phyloP scores from a whole-genome alignment of 179 eudicot species.

The Heliamphora ciliata region DNA sequence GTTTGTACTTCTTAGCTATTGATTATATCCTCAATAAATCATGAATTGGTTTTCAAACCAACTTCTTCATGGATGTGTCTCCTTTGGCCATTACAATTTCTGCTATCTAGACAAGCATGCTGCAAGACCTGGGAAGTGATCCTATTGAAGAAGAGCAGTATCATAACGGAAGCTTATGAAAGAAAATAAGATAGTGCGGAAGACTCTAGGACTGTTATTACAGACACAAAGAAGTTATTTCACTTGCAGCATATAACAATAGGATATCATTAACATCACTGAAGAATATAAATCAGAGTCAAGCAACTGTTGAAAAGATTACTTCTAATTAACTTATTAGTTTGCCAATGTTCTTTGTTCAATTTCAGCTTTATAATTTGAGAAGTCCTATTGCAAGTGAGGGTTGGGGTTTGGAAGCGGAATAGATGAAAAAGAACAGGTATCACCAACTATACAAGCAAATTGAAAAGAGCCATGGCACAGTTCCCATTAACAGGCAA shows the following conservation, averaged over 20 bases:
- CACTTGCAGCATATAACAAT: background rate
- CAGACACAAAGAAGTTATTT: background rate
- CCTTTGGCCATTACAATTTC: background rate
- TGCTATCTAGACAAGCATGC: no score
- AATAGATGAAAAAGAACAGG: background rate
- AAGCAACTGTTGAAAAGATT: background rate
- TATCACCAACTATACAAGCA: background rate
- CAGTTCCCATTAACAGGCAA: background rate
- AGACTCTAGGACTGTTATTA: background rate
- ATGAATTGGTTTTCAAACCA: no score
- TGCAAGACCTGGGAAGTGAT: background rate
- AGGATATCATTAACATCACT: background rate
- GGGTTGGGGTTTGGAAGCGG: background rate
- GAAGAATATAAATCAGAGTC: background rate
- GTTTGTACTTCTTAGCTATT: no score
- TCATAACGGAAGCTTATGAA: background rate
- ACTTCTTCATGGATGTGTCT: no score
- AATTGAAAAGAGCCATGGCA: constrained; percentile 2
- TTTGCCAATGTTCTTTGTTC: background rate
- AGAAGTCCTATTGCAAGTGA: background rate
- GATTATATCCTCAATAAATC: background rate
- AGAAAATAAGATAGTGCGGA: background rate
- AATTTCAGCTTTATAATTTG: background rate
- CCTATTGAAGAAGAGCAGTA: background rate
- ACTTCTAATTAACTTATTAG: background rate